Percentiles rank a stretch among this genome's conserved stretches.
These are phyloP conservation scores for Pugionium cornutum DNA, from an alignment of 345 rosid species.

Conservation along the genomic window DNA sequence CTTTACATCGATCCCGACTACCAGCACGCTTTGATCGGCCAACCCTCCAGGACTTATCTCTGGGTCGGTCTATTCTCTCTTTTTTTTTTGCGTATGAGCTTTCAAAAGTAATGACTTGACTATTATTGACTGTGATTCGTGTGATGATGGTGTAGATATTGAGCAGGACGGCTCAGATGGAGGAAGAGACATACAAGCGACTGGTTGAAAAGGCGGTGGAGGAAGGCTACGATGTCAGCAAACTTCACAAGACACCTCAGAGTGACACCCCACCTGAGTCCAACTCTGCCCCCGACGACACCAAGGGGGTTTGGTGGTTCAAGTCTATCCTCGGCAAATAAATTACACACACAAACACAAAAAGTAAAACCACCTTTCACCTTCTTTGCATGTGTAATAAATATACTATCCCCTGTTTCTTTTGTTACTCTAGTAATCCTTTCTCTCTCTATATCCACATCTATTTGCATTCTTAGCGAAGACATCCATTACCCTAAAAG, in stretches of 20 bases:
- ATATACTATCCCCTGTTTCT: not conserved
- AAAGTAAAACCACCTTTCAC: too few relatives aligned
- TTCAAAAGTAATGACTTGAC: not conserved
- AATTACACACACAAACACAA: not conserved
- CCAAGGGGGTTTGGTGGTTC: conserved; percentile 92
- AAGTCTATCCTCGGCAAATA: conserved; percentile 66
- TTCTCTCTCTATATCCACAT: not conserved
- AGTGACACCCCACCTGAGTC: conserved; percentile 62
- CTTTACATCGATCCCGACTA: conserved; percentile 65
- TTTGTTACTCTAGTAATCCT: conserved; percentile 8
- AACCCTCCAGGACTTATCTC: conserved; percentile 70
- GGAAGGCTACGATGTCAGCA: conserved; percentile 69
- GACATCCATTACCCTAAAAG: not conserved
- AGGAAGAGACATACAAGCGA: conserved; percentile 58
- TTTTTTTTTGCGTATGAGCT: not conserved
- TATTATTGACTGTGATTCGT: not conserved
- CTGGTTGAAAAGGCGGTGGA: conserved; percentile 63
- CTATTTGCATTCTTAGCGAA: not conserved
- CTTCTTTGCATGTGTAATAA: conserved; percentile 18
- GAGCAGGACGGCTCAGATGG: conserved; percentile 58
- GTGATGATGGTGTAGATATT: conserved; percentile 52
- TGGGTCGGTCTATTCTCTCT: conserved; percentile 48
- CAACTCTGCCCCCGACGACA: conserved; percentile 53
- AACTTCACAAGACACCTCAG: conserved; percentile 79
- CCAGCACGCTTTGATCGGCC: conserved; percentile 66